A percentile compares a stretch with the other conserved stretches of the same genome.
Conservation (phyloP, 2,329 filamentous ascomycete genomes). For the Trichoderma aggressivum region DNA sequence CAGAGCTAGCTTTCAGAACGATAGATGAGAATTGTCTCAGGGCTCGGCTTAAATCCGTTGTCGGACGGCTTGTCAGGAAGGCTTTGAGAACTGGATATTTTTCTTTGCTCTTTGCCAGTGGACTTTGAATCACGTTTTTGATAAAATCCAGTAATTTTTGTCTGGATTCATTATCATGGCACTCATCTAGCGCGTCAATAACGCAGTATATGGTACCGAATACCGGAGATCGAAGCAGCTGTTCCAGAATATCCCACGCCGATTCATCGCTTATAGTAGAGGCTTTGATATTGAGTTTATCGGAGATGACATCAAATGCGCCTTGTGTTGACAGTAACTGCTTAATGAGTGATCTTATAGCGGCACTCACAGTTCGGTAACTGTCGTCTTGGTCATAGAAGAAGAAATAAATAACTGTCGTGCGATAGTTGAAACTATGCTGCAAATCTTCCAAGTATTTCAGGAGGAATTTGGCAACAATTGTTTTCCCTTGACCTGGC, state of each 20-base stretch:
- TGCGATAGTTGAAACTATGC: too few species aligned
- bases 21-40: neutral
- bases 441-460: neutral
- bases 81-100: neutral
- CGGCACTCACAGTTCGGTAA: neutral
- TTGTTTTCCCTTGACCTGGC: neutral
- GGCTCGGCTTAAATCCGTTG: neutral
- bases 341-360: neutral
- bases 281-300: neutral
- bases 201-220: neutral
- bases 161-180: neutral
- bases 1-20: neutral
- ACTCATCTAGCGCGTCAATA: constrained; percentile 2
- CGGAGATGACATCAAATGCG: neutral
- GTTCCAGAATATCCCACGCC: neutral
- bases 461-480: neutral
- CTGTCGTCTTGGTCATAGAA: constrained; percentile 3
- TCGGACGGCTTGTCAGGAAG: neutral
- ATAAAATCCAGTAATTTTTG: neutral
- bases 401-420: neutral
- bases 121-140: neutral
- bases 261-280: neutral
- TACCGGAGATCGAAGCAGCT: neutral
- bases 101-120: neutral
- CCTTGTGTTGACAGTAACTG: neutral